Base-by-base conservation (phyloP, 208 protist species). In the Trypanosoma caninum region DNA sequence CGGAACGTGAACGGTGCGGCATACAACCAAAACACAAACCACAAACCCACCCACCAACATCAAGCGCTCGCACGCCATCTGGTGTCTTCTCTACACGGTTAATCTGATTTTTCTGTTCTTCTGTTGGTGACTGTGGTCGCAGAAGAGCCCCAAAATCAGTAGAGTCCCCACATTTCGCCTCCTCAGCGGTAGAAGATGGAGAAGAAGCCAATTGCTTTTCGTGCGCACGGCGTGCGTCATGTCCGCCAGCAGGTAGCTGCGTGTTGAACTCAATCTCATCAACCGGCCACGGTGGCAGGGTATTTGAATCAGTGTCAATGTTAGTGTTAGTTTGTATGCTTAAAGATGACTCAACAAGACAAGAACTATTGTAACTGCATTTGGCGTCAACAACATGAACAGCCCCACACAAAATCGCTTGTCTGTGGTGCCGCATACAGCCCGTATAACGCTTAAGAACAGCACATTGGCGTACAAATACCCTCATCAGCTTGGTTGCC, bases 191-290 rank as follows among this genome's bases (percentile, higher is more conserved):
- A 9, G 22, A 10, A 25, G 53, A 45, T 5, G 64, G 14, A 27
- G 38, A 16, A 37, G 55, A 31, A 1, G 54, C 46, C 7, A 40
- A 20, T 16, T 65, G 11, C 31, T 38, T 45, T 45, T 65, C 59
- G 33, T 53, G 66, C 0, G 65, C 69, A 1, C 53, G 50, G 13
- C 84, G 84, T 14, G 48, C 37, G 52, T 70, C 69, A 27, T 92
- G 85, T 0, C 85, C 85, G 25, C 85, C 85, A 33, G 67, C 45
- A 10, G 59, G 54, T 34, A 47, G 46, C 2, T 46, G 34, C 18
- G 82, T 74, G 67, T 87, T 92, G 66, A 83, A 92, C 65, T 92
- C 85, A 25, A 87, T 65, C 30, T 40, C 61, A 41, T 92, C 81
- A 0, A 83, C 62, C 0, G 85, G 85, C 81, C 81, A 92, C 11